Conservation (phyloP, 805 yeast species). For the Isabelozyma gotoi region DNA sequence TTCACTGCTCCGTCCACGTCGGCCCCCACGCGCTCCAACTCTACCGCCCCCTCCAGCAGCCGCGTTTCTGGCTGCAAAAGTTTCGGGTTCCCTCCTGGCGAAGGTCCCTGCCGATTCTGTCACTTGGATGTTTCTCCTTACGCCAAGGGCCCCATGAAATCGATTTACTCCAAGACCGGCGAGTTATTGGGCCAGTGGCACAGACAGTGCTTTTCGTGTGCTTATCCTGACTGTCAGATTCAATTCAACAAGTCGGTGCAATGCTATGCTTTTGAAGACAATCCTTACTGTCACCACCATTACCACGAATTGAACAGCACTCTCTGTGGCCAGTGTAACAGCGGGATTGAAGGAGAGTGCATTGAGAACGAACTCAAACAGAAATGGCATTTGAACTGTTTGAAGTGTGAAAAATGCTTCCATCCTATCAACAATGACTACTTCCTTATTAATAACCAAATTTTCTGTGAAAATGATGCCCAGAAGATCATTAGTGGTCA, state of each 20-base stretch:
- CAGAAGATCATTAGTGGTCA: slow-evolving; percentile 23
- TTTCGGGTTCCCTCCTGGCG: slow-evolving; percentile 50
- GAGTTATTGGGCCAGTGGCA: slow-evolving; percentile 94
- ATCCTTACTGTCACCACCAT: slow-evolving; percentile 80
- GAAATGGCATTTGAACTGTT: slow-evolving; percentile 75
- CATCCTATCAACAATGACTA: slow-evolving; percentile 50
- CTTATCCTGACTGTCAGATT: slow-evolving; percentile 48
- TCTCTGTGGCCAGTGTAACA: slow-evolving; percentile 65
- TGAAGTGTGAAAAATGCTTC: slow-evolving; percentile 65
- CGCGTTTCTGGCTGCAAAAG: background rate
- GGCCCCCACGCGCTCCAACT: background rate
- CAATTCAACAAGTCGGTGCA: slow-evolving; percentile 58
- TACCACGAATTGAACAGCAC: slow-evolving; percentile 76
- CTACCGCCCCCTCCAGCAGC: background rate
- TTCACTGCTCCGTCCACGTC: background rate
- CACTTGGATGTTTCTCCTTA: slow-evolving; percentile 44
- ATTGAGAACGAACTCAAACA: slow-evolving; percentile 71
- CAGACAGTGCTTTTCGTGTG: slow-evolving; percentile 77
- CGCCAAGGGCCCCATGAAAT: slow-evolving; percentile 43
- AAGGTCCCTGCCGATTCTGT: slow-evolving; percentile 85
- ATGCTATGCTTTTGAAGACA: slow-evolving; percentile 75
- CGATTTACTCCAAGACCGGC: slow-evolving; percentile 84
- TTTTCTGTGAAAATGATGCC: slow-evolving; percentile 54
- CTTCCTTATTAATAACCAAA: slow-evolving; percentile 49
- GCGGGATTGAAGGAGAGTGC: slow-evolving; percentile 89